A percentile compares a stretch with the other conserved stretches of the same genome.
Conservation (phyloP, 257 asterid species). For the Nicotiana sylvestris region DNA sequence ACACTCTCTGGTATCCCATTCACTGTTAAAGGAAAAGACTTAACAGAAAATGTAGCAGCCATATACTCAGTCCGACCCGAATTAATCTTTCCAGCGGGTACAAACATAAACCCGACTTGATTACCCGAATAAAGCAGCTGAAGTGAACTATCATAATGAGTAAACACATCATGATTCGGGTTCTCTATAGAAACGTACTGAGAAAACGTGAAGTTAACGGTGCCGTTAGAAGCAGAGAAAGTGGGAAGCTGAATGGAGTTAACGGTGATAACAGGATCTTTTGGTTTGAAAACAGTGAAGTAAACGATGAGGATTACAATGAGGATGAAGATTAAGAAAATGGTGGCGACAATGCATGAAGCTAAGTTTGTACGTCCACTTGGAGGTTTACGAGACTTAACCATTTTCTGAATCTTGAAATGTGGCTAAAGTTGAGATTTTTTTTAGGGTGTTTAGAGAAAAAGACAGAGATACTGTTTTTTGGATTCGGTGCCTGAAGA, state of each 20-base stretch:
- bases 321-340: conserved; percentile 58
- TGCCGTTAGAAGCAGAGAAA: conserved; percentile 57
- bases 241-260: conserved; percentile 73
- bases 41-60: conserved; percentile 74
- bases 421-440: neutral
- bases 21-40: conserved; percentile 51
- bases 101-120: conserved; percentile 80
- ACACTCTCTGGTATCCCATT: conserved; percentile 35
- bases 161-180: conserved; percentile 71
- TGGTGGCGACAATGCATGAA: conserved; percentile 68
- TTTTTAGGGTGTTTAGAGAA: neutral
- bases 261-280: conserved; percentile 53
- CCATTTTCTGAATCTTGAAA: conserved; percentile 32
- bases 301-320: conserved; percentile 47
- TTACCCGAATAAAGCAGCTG: conserved; percentile 61
- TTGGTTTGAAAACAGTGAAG: conserved; percentile 75
- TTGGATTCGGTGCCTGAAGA: neutral
- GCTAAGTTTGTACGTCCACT: conserved; percentile 74
- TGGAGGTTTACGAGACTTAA: conserved; percentile 46
- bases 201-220: conserved; percentile 78
- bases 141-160: conserved; percentile 83
- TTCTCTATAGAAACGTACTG: conserved; percentile 62
- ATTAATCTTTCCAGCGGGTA: conserved; percentile 79
- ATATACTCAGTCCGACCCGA: conserved; percentile 62
- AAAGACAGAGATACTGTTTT: neutral